Percentiles rank a stretch among this genome's conserved stretches.
These are phyloP conservation scores for Elaeis guineensis DNA, from an alignment of 176 grass and related monocot species.

Conservation along the genomic window DNA sequence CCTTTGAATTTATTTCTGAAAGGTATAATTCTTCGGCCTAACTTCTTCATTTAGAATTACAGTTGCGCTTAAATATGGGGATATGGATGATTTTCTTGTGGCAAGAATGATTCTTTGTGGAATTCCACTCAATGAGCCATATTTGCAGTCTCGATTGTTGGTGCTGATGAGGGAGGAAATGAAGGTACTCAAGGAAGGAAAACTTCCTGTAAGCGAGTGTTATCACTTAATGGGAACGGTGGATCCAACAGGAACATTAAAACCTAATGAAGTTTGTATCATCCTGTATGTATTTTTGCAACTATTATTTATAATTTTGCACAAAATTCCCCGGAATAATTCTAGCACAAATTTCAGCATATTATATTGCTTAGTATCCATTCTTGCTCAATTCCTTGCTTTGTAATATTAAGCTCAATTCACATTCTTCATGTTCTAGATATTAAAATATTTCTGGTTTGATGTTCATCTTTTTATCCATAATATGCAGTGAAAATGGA, in stretches of 20 bases:
- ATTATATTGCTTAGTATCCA: too few species aligned
- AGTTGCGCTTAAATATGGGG: conserved; percentile 46
- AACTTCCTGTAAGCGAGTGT: conserved; percentile 41
- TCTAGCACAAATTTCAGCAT: too few species aligned
- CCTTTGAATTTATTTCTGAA: too few species aligned
- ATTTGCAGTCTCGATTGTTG: conserved; percentile 32
- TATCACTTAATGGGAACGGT: conserved; percentile 63
- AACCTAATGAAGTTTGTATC: conserved; percentile 54
- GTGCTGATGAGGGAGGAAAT: conserved; percentile 31
- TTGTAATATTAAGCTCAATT: too few species aligned
- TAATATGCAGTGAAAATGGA: conserved; percentile 37
- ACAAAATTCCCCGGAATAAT: too few species aligned
- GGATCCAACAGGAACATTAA: conserved; percentile 45
- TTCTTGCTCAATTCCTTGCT: too few species aligned
- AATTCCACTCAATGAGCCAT: conserved; percentile 45
- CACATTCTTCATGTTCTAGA: too few species aligned
- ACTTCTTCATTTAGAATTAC: conserved; percentile 14
- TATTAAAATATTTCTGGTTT: too few species aligned
- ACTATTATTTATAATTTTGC: too few species aligned
- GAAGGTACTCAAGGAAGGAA: conserved; percentile 44
- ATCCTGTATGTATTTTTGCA: conserved; percentile 44
- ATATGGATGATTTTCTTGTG: conserved; percentile 51
- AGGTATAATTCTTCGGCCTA: neutral
- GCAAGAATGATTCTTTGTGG: conserved; percentile 55
- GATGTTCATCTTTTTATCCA: too few species aligned